Conservation (phyloP, 2,329 filamentous ascomycete species). For the Neonectria ditissima region DNA sequence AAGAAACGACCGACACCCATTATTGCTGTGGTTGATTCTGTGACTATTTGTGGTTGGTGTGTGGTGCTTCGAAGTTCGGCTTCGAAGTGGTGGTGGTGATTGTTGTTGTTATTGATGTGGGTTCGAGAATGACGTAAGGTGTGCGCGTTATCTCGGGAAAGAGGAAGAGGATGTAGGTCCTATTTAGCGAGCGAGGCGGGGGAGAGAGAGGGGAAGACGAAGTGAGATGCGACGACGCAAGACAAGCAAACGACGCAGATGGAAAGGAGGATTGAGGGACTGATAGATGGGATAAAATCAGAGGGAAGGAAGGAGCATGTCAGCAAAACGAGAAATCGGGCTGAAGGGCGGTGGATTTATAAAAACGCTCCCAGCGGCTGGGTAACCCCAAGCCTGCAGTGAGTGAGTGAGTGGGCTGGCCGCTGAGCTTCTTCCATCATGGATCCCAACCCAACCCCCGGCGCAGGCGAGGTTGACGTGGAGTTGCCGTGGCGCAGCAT, state of each 20-base stretch:
- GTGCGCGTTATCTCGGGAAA: conserved; percentile 12
- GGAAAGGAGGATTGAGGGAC: conserved; percentile 5
- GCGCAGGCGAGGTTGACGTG: conserved; percentile 29
- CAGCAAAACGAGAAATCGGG: conserved; percentile 15
- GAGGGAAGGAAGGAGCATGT: conserved; percentile 20
- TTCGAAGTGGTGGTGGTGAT: not conserved
- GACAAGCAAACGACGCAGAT: conserved; percentile 6
- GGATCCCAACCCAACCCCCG: not conserved
- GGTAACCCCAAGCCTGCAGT: not conserved
- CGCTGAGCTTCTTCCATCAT: conserved; percentile 6
- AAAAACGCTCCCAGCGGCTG: conserved; percentile 21
- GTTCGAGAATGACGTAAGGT: conserved; percentile 40
- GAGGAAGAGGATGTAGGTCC: conserved; percentile 3
- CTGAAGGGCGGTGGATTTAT: conserved; percentile 29
- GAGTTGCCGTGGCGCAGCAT: conserved; percentile 31
- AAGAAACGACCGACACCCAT: conserved; percentile 80
- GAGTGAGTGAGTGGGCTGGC: too few species aligned
- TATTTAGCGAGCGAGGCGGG: conserved; percentile 25
- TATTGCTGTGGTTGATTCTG: conserved; percentile 43
- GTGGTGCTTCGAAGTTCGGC: conserved; percentile 13
- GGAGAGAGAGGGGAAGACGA: conserved; percentile 8
- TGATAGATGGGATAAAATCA: conserved; percentile 6
- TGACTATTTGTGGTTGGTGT: not conserved
- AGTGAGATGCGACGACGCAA: conserved; percentile 1
- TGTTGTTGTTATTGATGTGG: conserved; percentile 21